phyloP scores from a whole-genome alignment of 257 asterid species.

The Scutellaria galericulata region DNA sequence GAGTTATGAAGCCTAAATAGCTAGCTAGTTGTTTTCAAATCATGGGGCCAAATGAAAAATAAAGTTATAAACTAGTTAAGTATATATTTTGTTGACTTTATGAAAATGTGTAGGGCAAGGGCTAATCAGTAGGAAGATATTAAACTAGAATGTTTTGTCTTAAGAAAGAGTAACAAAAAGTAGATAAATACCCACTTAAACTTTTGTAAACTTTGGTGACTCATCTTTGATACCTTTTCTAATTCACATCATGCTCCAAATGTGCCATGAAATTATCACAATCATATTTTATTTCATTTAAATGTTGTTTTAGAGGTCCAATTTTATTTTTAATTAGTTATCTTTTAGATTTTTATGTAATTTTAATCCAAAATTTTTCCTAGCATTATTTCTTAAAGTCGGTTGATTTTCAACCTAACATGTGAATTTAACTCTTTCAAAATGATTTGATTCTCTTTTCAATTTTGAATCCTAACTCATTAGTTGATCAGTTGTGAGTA shows the following conservation, averaged over 20 bases:
- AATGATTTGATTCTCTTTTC: too few relatives aligned
- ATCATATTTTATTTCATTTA: background rate
- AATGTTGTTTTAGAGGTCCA: background rate
- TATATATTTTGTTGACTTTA: background rate
- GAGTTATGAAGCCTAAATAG: background rate
- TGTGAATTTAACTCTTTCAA: too few relatives aligned
- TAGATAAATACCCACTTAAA: conserved; percentile 22
- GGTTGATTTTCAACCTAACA: too few relatives aligned
- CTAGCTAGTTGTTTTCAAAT: background rate
- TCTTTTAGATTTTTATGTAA: too few relatives aligned
- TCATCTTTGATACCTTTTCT: conserved; percentile 22
- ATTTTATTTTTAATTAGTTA: too few relatives aligned
- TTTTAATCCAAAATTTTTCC: too few relatives aligned
- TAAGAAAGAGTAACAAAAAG: conserved; percentile 41
- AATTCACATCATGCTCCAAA: conserved; percentile 27
- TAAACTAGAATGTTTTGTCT: conserved; percentile 32
- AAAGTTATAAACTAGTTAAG: background rate
- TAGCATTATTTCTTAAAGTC: too few relatives aligned
- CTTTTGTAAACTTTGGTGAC: conserved; percentile 31
- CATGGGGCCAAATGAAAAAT: background rate
- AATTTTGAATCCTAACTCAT: too few relatives aligned
- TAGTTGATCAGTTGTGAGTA: too few relatives aligned
- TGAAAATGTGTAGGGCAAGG: conserved; percentile 15
- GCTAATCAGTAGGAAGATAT: conserved; percentile 29
- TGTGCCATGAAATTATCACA: background rate